Conservation (phyloP, 306 rosid genomes). For the Fagus crenata region DNA sequence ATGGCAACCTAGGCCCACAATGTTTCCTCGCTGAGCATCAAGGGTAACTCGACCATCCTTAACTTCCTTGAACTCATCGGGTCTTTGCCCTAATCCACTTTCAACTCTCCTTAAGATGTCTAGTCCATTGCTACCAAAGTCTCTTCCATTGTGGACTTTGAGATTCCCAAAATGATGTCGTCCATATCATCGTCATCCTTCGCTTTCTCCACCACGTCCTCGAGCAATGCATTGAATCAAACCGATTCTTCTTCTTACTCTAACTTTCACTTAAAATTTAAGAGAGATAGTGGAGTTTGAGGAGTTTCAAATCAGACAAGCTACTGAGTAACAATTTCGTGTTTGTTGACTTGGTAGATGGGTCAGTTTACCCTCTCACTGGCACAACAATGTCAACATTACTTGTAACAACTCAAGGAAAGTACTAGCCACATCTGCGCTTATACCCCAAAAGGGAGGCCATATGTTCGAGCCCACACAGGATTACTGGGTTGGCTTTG, state of each 20-base stretch:
- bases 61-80: slow-evolving; percentile 80
- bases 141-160: slow-evolving; percentile 57
- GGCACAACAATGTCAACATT: slow-evolving; percentile 24
- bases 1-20: slow-evolving; percentile 99
- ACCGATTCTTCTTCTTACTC: too few species aligned
- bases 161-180: slow-evolving; percentile 3
- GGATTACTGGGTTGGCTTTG: too few species aligned
- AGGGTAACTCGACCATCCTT: slow-evolving; percentile 86
- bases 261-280: slow-evolving; percentile 51
- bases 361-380: slow-evolving; percentile 46
- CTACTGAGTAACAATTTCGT: slow-evolving; percentile 41
- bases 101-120: slow-evolving; percentile 72
- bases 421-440: not conserved
- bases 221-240: slow-evolving; percentile 26
- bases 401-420: too few species aligned
- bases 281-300: slow-evolving; percentile 69
- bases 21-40: slow-evolving; percentile 76
- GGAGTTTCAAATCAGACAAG: slow-evolving; percentile 45
- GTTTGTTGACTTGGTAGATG: slow-evolving; percentile 48
- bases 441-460: too few species aligned
- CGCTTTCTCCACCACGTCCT: not conserved
- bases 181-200: slow-evolving; percentile 20
- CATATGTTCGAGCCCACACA: too few species aligned
- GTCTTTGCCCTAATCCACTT: slow-evolving; percentile 65
- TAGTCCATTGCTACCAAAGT: slow-evolving; percentile 84